Conservation (phyloP, 352 stramenopile species). For the Globisporangium spinosum region DNA sequence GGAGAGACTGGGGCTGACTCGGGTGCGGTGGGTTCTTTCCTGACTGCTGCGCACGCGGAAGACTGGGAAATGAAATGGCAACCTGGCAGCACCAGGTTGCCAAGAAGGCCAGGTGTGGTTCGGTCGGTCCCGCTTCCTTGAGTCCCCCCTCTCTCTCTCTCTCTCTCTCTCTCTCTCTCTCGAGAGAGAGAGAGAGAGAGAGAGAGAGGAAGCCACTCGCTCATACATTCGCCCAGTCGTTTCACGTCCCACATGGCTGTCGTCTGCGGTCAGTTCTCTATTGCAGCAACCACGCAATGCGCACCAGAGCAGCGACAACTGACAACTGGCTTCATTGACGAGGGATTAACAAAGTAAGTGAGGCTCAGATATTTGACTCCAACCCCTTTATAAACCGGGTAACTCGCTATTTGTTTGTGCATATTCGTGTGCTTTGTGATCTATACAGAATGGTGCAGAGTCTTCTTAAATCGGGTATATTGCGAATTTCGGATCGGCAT, state of each 20-base stretch:
- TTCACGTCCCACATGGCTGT: background rate
- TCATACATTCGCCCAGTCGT: background rate
- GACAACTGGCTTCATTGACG: constrained; percentile 1
- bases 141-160: no score
- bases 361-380: background rate
- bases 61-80: constrained; percentile 5
- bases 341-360: background rate
- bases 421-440: no score
- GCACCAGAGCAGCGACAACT: background rate
- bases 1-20: background rate
- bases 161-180: no score
- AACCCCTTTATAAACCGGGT: background rate
- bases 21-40: background rate
- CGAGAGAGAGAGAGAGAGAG: no score
- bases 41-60: background rate
- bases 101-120: background rate
- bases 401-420: no score
- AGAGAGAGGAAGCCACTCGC: background rate
- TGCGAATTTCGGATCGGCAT: background rate
- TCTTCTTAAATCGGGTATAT: background rate
- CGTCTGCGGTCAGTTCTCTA: background rate
- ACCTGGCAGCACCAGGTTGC: background rate
- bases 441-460: no score
- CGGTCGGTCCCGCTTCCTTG: background rate
- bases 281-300: background rate